These are phyloP conservation scores for Agaricus blazei DNA, from an alignment of 768 basidiomycete genomes.

Conservation along the genomic window DNA sequence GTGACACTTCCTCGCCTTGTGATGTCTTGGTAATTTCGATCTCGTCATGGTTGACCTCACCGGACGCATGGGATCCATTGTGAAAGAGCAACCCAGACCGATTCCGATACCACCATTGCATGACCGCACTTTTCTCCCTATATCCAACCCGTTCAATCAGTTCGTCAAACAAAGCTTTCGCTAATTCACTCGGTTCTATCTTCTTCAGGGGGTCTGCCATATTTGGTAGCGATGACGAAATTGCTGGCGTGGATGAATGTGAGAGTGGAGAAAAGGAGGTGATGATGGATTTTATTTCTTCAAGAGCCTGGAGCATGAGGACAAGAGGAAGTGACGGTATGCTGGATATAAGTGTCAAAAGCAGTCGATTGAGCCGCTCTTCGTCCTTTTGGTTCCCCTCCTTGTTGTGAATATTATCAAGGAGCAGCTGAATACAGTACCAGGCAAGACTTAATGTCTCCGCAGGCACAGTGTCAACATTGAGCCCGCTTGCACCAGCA, in stretches of 20 bases:
- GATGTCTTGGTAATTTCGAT: too few relatives aligned
- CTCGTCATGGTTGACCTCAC: background rate
- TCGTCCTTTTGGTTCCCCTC: constrained; percentile 13
- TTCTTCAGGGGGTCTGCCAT: constrained; percentile 3
- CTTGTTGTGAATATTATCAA: constrained; percentile 33
- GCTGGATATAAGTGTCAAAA: constrained; percentile 58
- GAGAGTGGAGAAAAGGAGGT: constrained; percentile 16
- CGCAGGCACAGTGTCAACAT: constrained; percentile 14
- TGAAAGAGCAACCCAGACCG: constrained; percentile 12
- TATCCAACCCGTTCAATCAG: constrained; percentile 63
- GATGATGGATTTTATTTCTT: constrained; percentile 36
- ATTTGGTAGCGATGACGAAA: constrained; percentile 8
- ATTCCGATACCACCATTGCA: constrained; percentile 72
- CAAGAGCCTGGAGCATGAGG: constrained; percentile 52
- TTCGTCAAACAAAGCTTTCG: constrained; percentile 56
- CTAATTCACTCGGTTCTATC: constrained; percentile 37
- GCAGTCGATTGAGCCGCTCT: constrained; percentile 48
- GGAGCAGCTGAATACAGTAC: constrained; percentile 58
- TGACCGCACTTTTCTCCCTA: constrained; percentile 57
- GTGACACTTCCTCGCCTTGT: too few relatives aligned
- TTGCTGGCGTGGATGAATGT: constrained; percentile 7
- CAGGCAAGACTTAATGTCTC: constrained; percentile 50
- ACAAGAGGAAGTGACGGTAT: constrained; percentile 56
- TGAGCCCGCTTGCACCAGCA: constrained; percentile 38
- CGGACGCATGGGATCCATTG: too few relatives aligned